Base-by-base conservation (phyloP, 352 stramenopile species). In the Pythium apleroticum region DNA sequence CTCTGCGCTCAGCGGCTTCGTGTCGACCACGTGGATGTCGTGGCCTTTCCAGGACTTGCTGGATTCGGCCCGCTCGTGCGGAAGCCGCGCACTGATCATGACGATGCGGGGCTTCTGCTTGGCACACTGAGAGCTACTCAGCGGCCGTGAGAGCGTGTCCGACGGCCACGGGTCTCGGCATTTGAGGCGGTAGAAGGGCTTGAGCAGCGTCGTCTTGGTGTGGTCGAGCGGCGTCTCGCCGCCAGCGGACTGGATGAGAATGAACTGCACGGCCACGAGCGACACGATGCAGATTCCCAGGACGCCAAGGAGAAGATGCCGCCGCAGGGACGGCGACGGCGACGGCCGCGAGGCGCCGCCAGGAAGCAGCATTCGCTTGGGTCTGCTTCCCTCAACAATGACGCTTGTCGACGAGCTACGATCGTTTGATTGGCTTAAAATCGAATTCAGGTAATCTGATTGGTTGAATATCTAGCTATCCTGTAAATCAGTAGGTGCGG, bases 181-280 rank as follows among this genome's bases (percentile, higher is more conserved):
- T n/a, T 31, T 24, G 24, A 46, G 24, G 4, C 25, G 19, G 45
- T 56, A 63, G 43, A 63, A 56, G 4, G 57, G 57, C 25, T 48
- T 54, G 17, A 63, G 28, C 57, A 63, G 46, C n/a, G 57, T 63
- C 8, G 57, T 63, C 45, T 63, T 63, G 43, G 45, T 46, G 28
- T 63, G 57, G 28, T 63, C 57, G 24, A 63, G 45, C 11, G 57
- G 43, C 20, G 57, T 56, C 45, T 63, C 57, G 3, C 43, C 20
- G 12, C 39, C 56, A n/a, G 56, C 56, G 17, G 41, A 62, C 37
- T 62, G 24, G 56, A 62, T 30, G 5, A 39, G 11, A 24, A 62
- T 45, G 39, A 22, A 45, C 27, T 62, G 56, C 6, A 62, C 24
- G 8, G 19, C 19, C 27, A 50, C 33, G 37, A 25, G 19, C 45